These are phyloP conservation scores for Ettlia oleoabundans DNA, from an alignment of 139 green algal genomes.

Conservation along the genomic window DNA sequence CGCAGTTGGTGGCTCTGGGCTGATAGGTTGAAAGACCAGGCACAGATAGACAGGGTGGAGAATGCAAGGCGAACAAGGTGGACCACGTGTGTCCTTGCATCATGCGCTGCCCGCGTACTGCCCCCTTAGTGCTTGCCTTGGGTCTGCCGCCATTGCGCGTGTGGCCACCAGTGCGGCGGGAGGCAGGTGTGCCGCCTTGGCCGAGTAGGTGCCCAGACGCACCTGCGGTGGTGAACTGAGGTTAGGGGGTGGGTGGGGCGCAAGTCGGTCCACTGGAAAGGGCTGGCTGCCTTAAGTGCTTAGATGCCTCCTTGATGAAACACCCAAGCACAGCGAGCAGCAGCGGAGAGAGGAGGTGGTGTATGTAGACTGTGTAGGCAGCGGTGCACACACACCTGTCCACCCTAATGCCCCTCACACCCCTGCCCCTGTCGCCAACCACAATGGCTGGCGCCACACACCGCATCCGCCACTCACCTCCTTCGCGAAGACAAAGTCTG, in stretches of 20 bases:
- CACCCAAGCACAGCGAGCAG: too few species aligned
- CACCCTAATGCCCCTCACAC: too few species aligned
- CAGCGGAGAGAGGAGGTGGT: background rate
- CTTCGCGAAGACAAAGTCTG: slow-evolving; percentile 92
- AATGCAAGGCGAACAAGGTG: too few species aligned
- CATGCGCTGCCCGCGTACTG: background rate
- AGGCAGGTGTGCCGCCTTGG: slow-evolving; percentile 67
- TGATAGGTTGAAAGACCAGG: too few species aligned
- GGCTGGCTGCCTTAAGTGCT: too few species aligned
- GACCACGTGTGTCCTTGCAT: too few species aligned
- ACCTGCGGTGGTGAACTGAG: background rate
- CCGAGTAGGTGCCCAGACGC: slow-evolving; percentile 82
- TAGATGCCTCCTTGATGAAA: too few species aligned
- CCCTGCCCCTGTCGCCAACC: background rate
- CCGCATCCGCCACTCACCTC: slow-evolving; percentile 66
- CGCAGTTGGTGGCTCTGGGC: too few species aligned
- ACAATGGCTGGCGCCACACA: background rate
- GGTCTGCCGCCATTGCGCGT: slow-evolving; percentile 85
- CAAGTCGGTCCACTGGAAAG: too few species aligned
- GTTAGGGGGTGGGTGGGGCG: too few species aligned
- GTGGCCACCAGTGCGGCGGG: slow-evolving; percentile 91
- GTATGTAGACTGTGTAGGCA: background rate
- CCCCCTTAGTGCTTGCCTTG: background rate
- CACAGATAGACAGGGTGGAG: too few species aligned
- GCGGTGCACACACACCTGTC: background rate